These are phyloP conservation scores for Cutaneotrichosporon cyanovorans DNA, from an alignment of 1,284 basidiomycete species.

Conservation along the genomic window DNA sequence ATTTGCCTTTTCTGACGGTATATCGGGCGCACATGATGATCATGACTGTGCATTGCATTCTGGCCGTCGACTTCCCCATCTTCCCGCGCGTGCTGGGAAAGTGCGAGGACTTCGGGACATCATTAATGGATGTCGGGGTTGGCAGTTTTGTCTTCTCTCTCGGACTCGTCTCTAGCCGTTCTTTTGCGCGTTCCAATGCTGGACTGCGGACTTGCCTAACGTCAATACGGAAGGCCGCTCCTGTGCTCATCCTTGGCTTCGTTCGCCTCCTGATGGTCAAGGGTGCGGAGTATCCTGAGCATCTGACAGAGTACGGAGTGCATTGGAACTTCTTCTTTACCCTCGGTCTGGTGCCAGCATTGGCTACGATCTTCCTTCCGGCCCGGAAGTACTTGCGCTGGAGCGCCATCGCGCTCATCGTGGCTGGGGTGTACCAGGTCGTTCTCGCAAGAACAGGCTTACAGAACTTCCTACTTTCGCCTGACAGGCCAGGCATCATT, in stretches of 20 bases:
- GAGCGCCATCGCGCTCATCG: slow-evolving; percentile 55
- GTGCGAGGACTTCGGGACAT: slow-evolving; percentile 90
- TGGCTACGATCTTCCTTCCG: slow-evolving; percentile 65
- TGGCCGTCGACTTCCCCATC: slow-evolving; percentile 91
- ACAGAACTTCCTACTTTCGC: slow-evolving; percentile 58
- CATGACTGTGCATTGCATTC: slow-evolving; percentile 81
- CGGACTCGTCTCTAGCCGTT: slow-evolving; percentile 71
- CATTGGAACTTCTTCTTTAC: slow-evolving; percentile 99
- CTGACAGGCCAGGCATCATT: slow-evolving; percentile 57
- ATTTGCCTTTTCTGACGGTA: slow-evolving; percentile 61
- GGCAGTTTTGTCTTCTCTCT: slow-evolving; percentile 78
- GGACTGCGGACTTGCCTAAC: not conserved
- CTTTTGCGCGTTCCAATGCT: slow-evolving; percentile 6
- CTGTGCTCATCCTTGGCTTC: slow-evolving; percentile 67
- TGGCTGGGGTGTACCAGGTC: slow-evolving; percentile 59
- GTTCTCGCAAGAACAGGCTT: slow-evolving; percentile 53
- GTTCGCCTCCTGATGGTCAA: slow-evolving; percentile 81
- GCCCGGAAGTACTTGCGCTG: slow-evolving; percentile 55
- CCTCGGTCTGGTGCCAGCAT: slow-evolving; percentile 67
- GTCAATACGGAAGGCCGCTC: slow-evolving; percentile 56
- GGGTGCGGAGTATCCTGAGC: slow-evolving; percentile 90
- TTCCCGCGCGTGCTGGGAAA: slow-evolving; percentile 86
- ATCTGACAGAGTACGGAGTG: slow-evolving; percentile 88
- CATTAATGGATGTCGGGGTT: slow-evolving; percentile 96
- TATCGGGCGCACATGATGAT: slow-evolving; percentile 95